Evolutionary conservation across 2,329 filamentous ascomycete genomes (phyloP).

Genomic region (Exserohilum rostratum): DNA sequence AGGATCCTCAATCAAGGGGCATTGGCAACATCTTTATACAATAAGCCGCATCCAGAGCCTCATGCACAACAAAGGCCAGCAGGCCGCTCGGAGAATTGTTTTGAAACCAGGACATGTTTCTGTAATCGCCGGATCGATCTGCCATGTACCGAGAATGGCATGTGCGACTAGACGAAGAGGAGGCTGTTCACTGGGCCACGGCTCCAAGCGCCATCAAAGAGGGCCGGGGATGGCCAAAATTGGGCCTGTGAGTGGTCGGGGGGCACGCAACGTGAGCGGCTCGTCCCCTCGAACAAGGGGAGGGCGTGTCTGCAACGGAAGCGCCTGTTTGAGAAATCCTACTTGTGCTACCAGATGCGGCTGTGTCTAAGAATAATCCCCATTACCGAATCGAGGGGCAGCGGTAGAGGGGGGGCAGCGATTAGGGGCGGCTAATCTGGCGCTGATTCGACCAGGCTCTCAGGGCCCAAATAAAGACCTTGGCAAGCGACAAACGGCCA

Average conservation of each 20-base stretch:
- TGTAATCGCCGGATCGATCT: conserved; percentile 48
- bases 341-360: conserved; percentile 34
- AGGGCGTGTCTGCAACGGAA: conserved; percentile 33
- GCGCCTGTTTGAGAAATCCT: conserved; percentile 46
- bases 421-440: conserved; percentile 34
- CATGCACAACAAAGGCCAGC: conserved; percentile 33
- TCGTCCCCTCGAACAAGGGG: conserved; percentile 33
- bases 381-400: conserved; percentile 26
- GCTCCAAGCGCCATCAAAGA: conserved; percentile 42
- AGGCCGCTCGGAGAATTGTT: conserved; percentile 45
- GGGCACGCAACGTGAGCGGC: conserved; percentile 29
- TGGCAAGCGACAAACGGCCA: conserved; percentile 26
- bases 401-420: conserved; percentile 20
- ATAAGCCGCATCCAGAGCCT: conserved; percentile 34
- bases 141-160: conserved; percentile 31
- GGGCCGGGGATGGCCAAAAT: conserved; percentile 30
- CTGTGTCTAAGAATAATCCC: conserved; percentile 49
- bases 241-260: conserved; percentile 42
- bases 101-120: conserved; percentile 49
- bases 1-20: conserved; percentile 22
- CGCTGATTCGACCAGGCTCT: conserved; percentile 38
- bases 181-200: conserved; percentile 39
- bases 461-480: conserved; percentile 35
- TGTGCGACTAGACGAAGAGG: conserved; percentile 38
- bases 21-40: conserved; percentile 42